Conservation (phyloP, 176 grass and related monocot genomes). For the Zoysia pacifica region DNA sequence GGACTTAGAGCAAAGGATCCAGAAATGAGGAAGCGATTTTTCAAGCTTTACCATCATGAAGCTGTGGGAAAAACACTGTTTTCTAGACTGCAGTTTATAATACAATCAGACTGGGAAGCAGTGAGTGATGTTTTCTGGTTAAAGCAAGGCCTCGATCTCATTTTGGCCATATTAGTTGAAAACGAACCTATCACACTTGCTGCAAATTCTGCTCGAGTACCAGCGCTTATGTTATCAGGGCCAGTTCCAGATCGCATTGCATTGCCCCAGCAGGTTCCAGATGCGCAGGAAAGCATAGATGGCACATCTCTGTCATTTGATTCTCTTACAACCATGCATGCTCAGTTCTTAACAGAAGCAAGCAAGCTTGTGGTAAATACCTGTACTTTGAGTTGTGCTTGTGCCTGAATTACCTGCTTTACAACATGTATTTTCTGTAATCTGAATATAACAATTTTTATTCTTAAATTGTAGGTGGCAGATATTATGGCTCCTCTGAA, state of each 20-base stretch:
- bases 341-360: slow-evolving; percentile 88
- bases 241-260: slow-evolving; percentile 57
- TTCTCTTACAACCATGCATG: slow-evolving; percentile 71
- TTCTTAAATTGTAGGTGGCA: slow-evolving; percentile 63
- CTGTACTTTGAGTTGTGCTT: neutral
- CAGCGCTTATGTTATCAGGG: slow-evolving; percentile 69
- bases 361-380: slow-evolving; percentile 82
- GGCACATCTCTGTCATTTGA: slow-evolving; percentile 74
- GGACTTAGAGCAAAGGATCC: slow-evolving; percentile 95
- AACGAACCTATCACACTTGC: slow-evolving; percentile 89
- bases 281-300: slow-evolving; percentile 63
- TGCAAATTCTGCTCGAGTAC: slow-evolving; percentile 89
- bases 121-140: slow-evolving; percentile 98
- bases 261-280: slow-evolving; percentile 60
- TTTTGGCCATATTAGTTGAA: slow-evolving; percentile 93
- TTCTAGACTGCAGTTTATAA: slow-evolving; percentile 94
- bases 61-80: slow-evolving; percentile 71
- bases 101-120: slow-evolving; percentile 92
- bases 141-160: slow-evolving; percentile 96
- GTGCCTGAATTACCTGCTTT: neutral
- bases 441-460: slow-evolving; percentile 34
- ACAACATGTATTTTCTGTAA: slow-evolving; percentile 9
- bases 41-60: slow-evolving; percentile 93
- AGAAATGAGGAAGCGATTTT: slow-evolving; percentile 83
- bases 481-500: slow-evolving; percentile 87